These are phyloP conservation scores for Lactarius trivialis DNA, from an alignment of 768 basidiomycete genomes.

Conservation along the genomic window DNA sequence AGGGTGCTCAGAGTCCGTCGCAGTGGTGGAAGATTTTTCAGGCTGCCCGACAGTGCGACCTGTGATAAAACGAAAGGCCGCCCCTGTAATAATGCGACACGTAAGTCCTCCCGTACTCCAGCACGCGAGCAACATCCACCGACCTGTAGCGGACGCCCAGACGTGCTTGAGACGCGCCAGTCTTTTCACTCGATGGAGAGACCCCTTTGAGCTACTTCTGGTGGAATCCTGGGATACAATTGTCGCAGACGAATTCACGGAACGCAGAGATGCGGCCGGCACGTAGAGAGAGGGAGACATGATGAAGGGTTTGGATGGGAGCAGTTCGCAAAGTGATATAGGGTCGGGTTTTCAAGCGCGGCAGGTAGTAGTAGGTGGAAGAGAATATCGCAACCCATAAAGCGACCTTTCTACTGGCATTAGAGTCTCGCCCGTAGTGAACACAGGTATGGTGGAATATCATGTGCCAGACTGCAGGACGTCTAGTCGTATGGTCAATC, in stretches of 20 bases:
- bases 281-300: conserved; percentile 4
- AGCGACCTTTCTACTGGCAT: background rate
- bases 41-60: background rate
- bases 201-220: background rate
- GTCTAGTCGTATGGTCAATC: background rate
- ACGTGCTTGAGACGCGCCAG: background rate
- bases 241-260: background rate
- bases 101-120: background rate
- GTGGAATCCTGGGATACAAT: background rate
- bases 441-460: background rate
- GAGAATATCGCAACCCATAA: background rate
- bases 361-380: background rate
- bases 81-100: background rate
- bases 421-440: background rate
- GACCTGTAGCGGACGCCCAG: conserved; percentile 4
- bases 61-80: background rate
- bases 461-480: background rate
- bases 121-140: background rate
- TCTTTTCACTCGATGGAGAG: background rate
- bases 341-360: background rate
- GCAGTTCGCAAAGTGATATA: background rate
- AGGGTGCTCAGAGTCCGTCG: background rate
- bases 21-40: background rate
- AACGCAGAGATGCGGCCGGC: conserved; percentile 11
- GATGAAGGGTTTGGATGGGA: too few relatives aligned